A percentile compares a stretch with the other conserved stretches of the same genome.
Conservation (phyloP, 257 asterid species). For the Nicotiana tomentosiformis region DNA sequence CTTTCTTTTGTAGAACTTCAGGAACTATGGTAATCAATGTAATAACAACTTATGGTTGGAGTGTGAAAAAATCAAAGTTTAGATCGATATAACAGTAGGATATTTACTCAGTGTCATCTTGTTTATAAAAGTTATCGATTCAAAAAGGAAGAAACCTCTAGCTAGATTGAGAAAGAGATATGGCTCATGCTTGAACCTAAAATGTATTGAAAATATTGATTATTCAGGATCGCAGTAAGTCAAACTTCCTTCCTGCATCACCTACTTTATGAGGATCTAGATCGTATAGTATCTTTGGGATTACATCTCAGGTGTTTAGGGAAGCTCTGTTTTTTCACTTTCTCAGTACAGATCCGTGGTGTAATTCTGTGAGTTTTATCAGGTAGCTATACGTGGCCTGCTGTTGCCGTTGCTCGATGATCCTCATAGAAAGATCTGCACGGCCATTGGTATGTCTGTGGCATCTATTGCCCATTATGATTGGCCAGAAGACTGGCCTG, state of each 20-base stretch:
- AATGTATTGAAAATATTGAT: not conserved
- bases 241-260: not conserved
- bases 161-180: not conserved
- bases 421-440: conserved; percentile 73
- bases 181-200: not conserved
- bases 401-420: conserved; percentile 74
- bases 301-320: conserved; percentile 10
- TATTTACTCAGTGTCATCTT: not conserved
- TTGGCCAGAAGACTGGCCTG: conserved; percentile 98
- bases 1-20: not conserved
- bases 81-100: not conserved
- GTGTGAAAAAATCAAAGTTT: not conserved
- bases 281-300: conserved; percentile 9
- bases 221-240: not conserved
- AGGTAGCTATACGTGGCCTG: conserved; percentile 62
- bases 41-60: not conserved
- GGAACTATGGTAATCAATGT: not conserved
- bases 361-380: conserved; percentile 19
- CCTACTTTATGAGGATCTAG: not conserved
- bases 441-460: conserved; percentile 82
- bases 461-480: conserved; percentile 78
- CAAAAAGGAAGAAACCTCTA: not conserved
- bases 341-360: conserved; percentile 3
- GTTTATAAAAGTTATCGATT: not conserved
- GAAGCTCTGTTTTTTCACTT: conserved; percentile 1